These are phyloP conservation scores for Dentiscutata heterogama DNA, from an alignment of 371 early-diverging fungal genomes.

Conservation along the genomic window DNA sequence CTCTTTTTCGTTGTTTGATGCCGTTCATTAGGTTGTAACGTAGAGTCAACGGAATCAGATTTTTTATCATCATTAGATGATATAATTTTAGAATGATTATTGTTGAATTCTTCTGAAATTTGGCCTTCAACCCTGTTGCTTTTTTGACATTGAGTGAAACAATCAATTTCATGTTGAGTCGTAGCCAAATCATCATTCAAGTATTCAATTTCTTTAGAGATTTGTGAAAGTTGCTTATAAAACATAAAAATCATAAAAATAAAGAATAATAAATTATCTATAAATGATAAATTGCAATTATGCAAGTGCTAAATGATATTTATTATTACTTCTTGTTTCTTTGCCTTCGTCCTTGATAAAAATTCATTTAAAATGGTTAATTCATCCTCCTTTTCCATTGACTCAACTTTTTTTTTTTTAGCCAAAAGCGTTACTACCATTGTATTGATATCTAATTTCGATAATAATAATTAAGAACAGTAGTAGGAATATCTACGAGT, in stretches of 20 bases:
- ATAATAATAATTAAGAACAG: not conserved
- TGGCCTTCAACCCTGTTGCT: constrained; percentile 4
- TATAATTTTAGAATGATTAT: constrained; percentile 43
- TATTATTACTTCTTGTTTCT: constrained; percentile 59
- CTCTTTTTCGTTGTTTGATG: not conserved
- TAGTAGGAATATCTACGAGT: too few species aligned
- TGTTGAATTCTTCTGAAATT: not conserved
- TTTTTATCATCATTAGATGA: constrained; percentile 51
- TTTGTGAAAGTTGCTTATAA: constrained; percentile 51
- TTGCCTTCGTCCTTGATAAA: constrained; percentile 61
- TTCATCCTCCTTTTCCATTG: constrained; percentile 61
- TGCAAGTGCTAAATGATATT: not conserved
- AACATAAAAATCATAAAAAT: too few species aligned
- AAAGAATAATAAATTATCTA: not conserved
- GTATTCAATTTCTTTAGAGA: constrained; percentile 53
- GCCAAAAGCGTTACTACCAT: constrained; percentile 65
- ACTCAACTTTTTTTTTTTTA: constrained; percentile 65
- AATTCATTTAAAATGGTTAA: constrained; percentile 70
- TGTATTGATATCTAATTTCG: constrained; percentile 60
- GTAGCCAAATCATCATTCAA: constrained; percentile 55
- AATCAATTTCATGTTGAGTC: constrained; percentile 51
- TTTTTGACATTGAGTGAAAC: constrained; percentile 44
- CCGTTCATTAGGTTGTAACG: not conserved
- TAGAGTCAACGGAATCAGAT: constrained; percentile 42
- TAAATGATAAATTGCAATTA: not conserved